Conservation (phyloP, 2,329 filamentous ascomycete species). For the Myriosclerotinia scirpicola region DNA sequence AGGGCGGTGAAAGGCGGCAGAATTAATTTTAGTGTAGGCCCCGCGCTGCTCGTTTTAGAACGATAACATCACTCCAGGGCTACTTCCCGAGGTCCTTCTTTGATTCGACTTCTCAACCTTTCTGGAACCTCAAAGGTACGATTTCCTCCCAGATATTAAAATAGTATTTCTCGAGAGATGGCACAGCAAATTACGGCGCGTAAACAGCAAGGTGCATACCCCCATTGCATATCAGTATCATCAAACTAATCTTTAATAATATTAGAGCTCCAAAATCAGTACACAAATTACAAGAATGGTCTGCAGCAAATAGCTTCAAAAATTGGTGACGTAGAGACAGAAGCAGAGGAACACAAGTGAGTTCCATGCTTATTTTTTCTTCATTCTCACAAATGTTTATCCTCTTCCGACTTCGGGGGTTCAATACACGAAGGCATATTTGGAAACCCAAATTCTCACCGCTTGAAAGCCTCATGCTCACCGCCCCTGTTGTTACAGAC, state of each 20-base stretch:
- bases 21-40: slow-evolving; percentile 13
- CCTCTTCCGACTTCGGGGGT: not conserved
- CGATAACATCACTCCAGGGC: not conserved
- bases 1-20: slow-evolving; percentile 21
- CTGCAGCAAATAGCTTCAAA: slow-evolving; percentile 93
- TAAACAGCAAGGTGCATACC: slow-evolving; percentile 42
- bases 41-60: slow-evolving; percentile 5
- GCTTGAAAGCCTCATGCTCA: slow-evolving; percentile 41
- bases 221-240: not conserved
- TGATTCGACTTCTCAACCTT: not conserved
- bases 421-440: slow-evolving; percentile 3
- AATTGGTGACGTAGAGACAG: slow-evolving; percentile 96
- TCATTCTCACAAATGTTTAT: not conserved
- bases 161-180: slow-evolving; percentile 28
- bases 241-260: slow-evolving; percentile 14
- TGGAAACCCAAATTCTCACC: slow-evolving; percentile 28
- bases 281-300: slow-evolving; percentile 72
- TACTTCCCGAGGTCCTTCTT: too few species aligned
- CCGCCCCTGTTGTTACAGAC: slow-evolving; percentile 55
- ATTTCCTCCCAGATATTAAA: not conserved
- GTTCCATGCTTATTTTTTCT: slow-evolving; percentile 38
- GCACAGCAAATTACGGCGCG: slow-evolving; percentile 39
- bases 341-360: slow-evolving; percentile 97
- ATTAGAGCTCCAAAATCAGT: slow-evolving; percentile 76
- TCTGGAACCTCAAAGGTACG: not conserved